Percentiles rank a stretch among this genome's conserved stretches.
Conservation (phyloP, 2,329 filamentous ascomycete species). For the Alternaria panax region DNA sequence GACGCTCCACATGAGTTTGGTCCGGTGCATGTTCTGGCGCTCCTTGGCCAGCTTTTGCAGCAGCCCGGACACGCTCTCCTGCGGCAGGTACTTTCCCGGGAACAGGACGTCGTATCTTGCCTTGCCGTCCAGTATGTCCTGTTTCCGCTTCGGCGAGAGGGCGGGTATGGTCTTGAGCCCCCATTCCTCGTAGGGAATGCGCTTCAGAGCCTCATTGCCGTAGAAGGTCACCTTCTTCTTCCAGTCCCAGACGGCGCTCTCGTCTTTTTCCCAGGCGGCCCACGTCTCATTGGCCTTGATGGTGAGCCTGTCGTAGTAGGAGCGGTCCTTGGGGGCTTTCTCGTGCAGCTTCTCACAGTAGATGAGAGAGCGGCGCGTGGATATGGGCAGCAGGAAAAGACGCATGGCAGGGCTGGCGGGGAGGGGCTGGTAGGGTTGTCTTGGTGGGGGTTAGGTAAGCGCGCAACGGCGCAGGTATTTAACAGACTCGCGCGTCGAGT, state of each 20-base stretch:
- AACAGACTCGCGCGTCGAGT: not conserved
- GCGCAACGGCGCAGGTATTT: constrained; percentile 25
- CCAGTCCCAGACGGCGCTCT: constrained; percentile 71
- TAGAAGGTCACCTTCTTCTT: constrained; percentile 85
- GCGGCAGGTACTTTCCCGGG: constrained; percentile 73
- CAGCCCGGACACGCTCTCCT: constrained; percentile 69
- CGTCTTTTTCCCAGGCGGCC: constrained; percentile 85
- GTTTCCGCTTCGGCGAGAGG: constrained; percentile 70
- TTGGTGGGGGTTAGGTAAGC: constrained; percentile 18
- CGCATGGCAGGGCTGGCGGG: constrained; percentile 67
- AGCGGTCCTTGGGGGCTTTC: constrained; percentile 57
- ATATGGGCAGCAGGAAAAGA: constrained; percentile 91
- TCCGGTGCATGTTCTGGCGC: constrained; percentile 77
- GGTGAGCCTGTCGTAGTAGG: constrained; percentile 73
- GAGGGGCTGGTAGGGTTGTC: not conserved
- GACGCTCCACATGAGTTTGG: constrained; percentile 77
- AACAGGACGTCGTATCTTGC: constrained; percentile 78
- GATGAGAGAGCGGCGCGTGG: constrained; percentile 86
- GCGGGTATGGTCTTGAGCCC: constrained; percentile 93
- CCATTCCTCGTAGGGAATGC: constrained; percentile 98
- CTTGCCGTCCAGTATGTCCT: constrained; percentile 68
- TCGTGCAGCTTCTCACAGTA: constrained; percentile 82
- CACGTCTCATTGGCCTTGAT: constrained; percentile 77
- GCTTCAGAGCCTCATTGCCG: constrained; percentile 83
- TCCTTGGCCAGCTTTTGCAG: constrained; percentile 78